Conservation (phyloP, 2,329 filamentous ascomycete genomes). For the Pseudogymnoascus sp. region DNA sequence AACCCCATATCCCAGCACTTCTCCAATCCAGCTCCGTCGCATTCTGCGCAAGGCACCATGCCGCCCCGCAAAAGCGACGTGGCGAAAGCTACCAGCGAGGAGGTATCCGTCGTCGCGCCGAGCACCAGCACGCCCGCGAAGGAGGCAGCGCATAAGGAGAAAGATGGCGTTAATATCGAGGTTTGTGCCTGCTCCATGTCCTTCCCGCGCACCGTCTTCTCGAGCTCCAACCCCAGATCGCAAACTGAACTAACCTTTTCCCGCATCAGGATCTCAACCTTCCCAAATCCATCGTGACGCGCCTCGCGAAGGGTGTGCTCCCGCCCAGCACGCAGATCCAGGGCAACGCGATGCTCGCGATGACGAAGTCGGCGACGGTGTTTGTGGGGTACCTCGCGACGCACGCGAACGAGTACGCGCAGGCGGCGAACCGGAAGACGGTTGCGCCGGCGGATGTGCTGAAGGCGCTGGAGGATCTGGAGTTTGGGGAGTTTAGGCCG, state of each 20-base stretch:
- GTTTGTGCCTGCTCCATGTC: constrained; percentile 31
- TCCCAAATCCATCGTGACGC: constrained; percentile 73
- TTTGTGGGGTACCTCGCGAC: constrained; percentile 76
- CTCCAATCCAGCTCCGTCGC: not conserved
- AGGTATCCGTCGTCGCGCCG: constrained; percentile 39
- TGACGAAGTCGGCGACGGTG: constrained; percentile 75
- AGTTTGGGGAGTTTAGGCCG: constrained; percentile 64
- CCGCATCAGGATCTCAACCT: constrained; percentile 59
- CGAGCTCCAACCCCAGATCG: too few relatives aligned
- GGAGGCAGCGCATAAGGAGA: constrained; percentile 21
- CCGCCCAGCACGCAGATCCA: constrained; percentile 78
- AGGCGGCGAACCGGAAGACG: constrained; percentile 65
- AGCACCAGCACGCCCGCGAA: constrained; percentile 23
- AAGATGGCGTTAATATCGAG: constrained; percentile 41
- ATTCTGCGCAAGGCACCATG: constrained; percentile 32
- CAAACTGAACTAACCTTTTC: not conserved
- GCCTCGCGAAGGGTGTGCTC: constrained; percentile 71
- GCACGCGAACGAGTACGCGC: constrained; percentile 65
- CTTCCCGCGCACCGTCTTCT: too few relatives aligned
- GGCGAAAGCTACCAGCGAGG: constrained; percentile 33
- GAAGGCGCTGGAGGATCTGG: constrained; percentile 61
- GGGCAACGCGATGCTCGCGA: constrained; percentile 70
- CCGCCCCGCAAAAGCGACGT: constrained; percentile 50
- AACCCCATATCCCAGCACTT: not conserved
- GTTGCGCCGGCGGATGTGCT: constrained; percentile 71